Evolutionary conservation across 1,284 basidiomycete species (phyloP), one percentile per base, ranked within the genome.

Genomic region (Xanthoconium separans): DNA sequence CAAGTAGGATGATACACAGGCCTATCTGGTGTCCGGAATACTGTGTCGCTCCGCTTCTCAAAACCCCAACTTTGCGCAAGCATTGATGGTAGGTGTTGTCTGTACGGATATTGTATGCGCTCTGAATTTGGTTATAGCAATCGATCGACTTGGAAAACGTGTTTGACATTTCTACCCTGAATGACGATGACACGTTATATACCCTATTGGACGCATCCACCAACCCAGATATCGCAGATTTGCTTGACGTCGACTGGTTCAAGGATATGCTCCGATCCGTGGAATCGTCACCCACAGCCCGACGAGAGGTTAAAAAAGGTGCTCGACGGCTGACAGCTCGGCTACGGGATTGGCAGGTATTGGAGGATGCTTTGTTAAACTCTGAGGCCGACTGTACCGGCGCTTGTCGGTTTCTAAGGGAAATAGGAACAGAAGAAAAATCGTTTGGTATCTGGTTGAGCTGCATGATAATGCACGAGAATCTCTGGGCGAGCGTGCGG

Each of bases 391-490:
- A 86, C 55, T 83, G 84, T 60, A 52, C 60, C 1, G 66, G 65
- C 8, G 77, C 81, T 10, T 75, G 75, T 13, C 64, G 58, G 5
- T 75, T 84, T 61, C 65, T 90, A 18, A 79, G 76, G 56, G 83
- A 88, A 36, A 70, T 88, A 18, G 78, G 80, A 10, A 68, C 74
- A 2, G 83, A 85, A 45, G 88, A 90, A 60, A 77, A 80, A 50
- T 79, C 85, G 0, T 77, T 87, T 53, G 88, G 87, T 4, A 81
- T 85, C 43, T 88, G 85, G 83, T 71, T 91, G 6, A 79, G 80
- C 52, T 84, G 81, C 18, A 82, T 91, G 77, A 73, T 83, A 30
- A 74, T 76, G 20, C 79, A 86, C 47, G 71, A 70, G 1, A 79
- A 82, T 47, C 65, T 89, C 16, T 64, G 76, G 36, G 61, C 73